A percentile compares a stretch with the other conserved stretches of the same genome.
These are phyloP conservation scores for Podila minutissima DNA, from an alignment of 192 early-diverging fungal genomes.

Conservation along the genomic window DNA sequence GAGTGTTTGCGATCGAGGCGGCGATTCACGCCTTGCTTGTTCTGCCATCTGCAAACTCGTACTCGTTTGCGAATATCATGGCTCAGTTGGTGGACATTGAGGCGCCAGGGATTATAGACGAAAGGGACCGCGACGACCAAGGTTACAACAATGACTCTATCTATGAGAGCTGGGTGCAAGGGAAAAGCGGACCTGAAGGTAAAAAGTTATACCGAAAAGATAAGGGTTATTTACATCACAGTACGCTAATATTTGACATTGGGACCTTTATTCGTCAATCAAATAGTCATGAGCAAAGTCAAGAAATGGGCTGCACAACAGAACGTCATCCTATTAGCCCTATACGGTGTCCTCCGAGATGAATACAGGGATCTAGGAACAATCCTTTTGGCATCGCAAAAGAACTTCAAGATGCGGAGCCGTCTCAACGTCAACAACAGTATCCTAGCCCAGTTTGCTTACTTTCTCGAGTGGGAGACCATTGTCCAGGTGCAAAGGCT, in stretches of 20 bases:
- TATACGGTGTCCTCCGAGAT: conserved; percentile 16
- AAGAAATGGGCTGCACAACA: conserved; percentile 34
- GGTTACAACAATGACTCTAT: conserved; percentile 16
- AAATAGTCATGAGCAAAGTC: conserved; percentile 9
- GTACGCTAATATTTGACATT: not conserved
- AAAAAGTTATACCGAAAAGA: not conserved
- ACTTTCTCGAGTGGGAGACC: conserved; percentile 45
- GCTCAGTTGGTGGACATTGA: conserved; percentile 29
- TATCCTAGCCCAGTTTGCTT: conserved; percentile 41
- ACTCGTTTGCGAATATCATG: conserved; percentile 34
- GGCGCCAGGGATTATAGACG: conserved; percentile 15
- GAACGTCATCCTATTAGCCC: conserved; percentile 23
- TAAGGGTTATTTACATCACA: not conserved
- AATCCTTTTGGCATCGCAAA: conserved; percentile 18
- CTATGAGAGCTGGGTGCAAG: conserved; percentile 13
- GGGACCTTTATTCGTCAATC: not conserved
- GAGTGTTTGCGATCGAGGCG: conserved; percentile 20
- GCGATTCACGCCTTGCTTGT: conserved; percentile 20
- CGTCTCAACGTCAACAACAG: conserved; percentile 6
- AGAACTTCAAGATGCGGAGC: conserved; percentile 25
- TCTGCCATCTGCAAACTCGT: conserved; percentile 10
- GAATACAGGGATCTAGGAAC: not conserved
- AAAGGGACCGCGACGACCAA: conserved; percentile 16
- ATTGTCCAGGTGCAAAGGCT: conserved; percentile 14
- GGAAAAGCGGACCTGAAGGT: not conserved